Percentiles rank a stretch among this genome's conserved stretches.
Conservation (phyloP, 805 yeast genomes). For the Nakazawaea ernobii region DNA sequence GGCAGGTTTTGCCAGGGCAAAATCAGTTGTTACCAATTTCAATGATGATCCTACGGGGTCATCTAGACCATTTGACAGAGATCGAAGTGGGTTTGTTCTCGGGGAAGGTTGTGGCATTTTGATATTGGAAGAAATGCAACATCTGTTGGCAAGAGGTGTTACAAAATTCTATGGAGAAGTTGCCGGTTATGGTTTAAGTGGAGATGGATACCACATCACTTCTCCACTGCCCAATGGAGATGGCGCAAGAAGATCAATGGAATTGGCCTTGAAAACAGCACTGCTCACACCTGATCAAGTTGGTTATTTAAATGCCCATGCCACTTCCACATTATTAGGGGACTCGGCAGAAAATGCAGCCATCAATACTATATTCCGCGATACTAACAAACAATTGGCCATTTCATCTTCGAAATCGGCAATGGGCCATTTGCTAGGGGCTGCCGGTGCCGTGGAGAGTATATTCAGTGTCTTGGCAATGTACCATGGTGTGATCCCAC, state of each 20-base stretch:
- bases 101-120: conserved; percentile 91
- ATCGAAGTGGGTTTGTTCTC: conserved; percentile 81
- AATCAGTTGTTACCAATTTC: conserved; percentile 62
- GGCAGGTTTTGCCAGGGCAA: conserved; percentile 88
- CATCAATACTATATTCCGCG: conserved; percentile 46
- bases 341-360: conserved; percentile 86
- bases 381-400: conserved; percentile 31
- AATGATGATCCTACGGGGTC: conserved; percentile 60
- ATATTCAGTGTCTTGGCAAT: conserved; percentile 72
- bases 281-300: conserved; percentile 42
- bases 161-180: conserved; percentile 74
- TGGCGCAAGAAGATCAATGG: conserved; percentile 84
- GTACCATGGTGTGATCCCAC: conserved; percentile 56
- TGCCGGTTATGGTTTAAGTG: conserved; percentile 83
- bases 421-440: conserved; percentile 91
- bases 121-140: conserved; percentile 69
- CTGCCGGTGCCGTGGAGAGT: conserved; percentile 93
- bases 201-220: conserved; percentile 91
- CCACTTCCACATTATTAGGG: conserved; percentile 88
- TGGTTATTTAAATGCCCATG: conserved; percentile 91
- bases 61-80: conserved; percentile 81
- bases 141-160: conserved; percentile 58
- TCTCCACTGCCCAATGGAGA: conserved; percentile 80
- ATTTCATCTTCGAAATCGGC: conserved; percentile 88
- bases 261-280: conserved; percentile 57